Percentiles rank a stretch among this genome's conserved stretches.
Conservation (phyloP, 1,284 basidiomycete species). For the Psilocybe mexicana region DNA sequence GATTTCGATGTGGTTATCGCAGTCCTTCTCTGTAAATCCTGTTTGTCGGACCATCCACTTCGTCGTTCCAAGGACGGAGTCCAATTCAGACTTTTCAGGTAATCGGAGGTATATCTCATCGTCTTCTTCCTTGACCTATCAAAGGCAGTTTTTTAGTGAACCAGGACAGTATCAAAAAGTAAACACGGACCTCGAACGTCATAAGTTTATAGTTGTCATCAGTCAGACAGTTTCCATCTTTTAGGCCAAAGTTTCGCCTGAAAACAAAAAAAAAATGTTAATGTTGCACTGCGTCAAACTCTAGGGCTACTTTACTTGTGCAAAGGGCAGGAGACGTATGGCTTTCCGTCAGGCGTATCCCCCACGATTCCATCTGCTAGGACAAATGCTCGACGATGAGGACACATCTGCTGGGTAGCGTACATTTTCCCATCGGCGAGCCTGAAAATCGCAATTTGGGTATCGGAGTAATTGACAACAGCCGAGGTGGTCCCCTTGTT, state of each 20-base stretch:
- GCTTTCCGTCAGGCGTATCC: conserved; percentile 52
- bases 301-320: conserved; percentile 48
- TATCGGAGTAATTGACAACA: conserved; percentile 72
- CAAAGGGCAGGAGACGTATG: conserved; percentile 55
- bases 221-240: conserved; percentile 61
- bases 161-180: neutral
- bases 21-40: neutral
- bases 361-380: conserved; percentile 71
- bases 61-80: conserved; percentile 64
- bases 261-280: neutral
- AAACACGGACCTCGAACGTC: conserved; percentile 56
- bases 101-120: conserved; percentile 55
- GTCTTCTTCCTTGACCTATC: conserved; percentile 36
- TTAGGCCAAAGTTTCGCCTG: conserved; percentile 60
- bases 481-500: conserved; percentile 49
- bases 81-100: conserved; percentile 58
- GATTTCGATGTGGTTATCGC: conserved; percentile 16
- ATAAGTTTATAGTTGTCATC: conserved; percentile 67
- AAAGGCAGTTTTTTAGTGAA: neutral
- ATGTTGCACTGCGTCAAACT: neutral
- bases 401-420: conserved; percentile 65
- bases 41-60: conserved; percentile 65
- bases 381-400: conserved; percentile 63
- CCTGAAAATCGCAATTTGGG: conserved; percentile 63
- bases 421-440: conserved; percentile 53